phyloP scores from a whole-genome alignment of 2,329 filamentous ascomycete genomes.

The Chalaropsis thielavioides region DNA sequence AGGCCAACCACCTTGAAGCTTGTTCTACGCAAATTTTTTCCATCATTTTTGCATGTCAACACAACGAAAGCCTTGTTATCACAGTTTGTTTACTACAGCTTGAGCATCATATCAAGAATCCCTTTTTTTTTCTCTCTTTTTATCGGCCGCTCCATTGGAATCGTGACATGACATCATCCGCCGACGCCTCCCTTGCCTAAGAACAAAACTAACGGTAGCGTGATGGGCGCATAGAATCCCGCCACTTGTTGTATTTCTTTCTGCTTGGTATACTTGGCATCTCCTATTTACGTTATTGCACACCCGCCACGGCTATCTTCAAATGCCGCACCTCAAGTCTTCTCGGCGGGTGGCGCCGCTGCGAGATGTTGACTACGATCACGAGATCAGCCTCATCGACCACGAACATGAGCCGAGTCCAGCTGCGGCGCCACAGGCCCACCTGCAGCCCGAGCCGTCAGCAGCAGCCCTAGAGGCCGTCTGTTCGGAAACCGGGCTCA shows the following conservation, averaged over 20 bases:
- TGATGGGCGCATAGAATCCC: not conserved
- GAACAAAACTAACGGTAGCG: not conserved
- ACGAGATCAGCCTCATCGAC: slow-evolving; percentile 57
- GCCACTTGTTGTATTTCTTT: not conserved
- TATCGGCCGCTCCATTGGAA: not conserved
- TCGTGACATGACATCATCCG: slow-evolving; percentile 13
- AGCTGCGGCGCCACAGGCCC: no score
- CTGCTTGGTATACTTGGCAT: not conserved
- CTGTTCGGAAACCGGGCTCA: not conserved
- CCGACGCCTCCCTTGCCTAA: not conserved
- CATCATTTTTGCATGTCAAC: not conserved
- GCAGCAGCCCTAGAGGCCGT: not conserved
- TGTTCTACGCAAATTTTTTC: not conserved
- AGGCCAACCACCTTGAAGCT: not conserved
- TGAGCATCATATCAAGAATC: not conserved
- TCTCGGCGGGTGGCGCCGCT: slow-evolving; percentile 42
- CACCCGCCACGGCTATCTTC: not conserved
- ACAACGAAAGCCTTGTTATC: not conserved
- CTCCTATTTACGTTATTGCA: not conserved
- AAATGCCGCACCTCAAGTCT: slow-evolving; percentile 20
- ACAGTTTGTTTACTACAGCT: not conserved
- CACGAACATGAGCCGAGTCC: slow-evolving; percentile 24
- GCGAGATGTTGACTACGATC: slow-evolving; percentile 50
- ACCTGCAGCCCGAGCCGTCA: not conserved
- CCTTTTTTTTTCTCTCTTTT: not conserved